These are phyloP conservation scores for Salicornia ramosissima DNA, from an alignment of 148 eudicot genomes.

Conservation along the genomic window DNA sequence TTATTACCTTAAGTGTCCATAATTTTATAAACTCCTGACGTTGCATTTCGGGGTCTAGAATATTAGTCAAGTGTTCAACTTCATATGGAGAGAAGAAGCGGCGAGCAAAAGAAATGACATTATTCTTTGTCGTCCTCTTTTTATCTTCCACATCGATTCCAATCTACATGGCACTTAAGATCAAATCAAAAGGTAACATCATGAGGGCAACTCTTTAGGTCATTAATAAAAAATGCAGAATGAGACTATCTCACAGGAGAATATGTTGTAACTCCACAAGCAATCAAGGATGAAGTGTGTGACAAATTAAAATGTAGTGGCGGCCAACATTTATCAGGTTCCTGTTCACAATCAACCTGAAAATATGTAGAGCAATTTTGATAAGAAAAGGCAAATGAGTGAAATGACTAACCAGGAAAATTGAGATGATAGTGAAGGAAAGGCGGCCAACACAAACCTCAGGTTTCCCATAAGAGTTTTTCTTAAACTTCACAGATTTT, in stretches of 20 bases:
- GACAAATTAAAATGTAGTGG: conserved; percentile 78
- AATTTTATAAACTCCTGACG: conserved; percentile 63
- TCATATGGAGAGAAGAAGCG: conserved; percentile 67
- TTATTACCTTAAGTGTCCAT: conserved; percentile 70
- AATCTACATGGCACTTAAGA: conserved; percentile 41
- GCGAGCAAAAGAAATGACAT: conserved; percentile 59
- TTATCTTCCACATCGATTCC: conserved; percentile 93
- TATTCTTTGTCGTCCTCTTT: conserved; percentile 48
- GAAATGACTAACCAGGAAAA: neutral
- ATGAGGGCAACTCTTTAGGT: neutral
- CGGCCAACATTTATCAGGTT: conserved; percentile 36
- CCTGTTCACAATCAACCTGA: conserved; percentile 58
- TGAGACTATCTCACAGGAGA: conserved; percentile 41
- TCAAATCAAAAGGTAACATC: conserved; percentile 4
- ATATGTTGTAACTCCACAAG: conserved; percentile 63
- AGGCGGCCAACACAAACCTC: conserved; percentile 47
- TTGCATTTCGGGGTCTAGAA: conserved; percentile 52
- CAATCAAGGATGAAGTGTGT: conserved; percentile 82
- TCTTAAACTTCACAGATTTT: conserved; percentile 63
- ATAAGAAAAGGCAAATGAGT: neutral
- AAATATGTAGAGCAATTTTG: neutral
- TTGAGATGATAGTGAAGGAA: neutral
- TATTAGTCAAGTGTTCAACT: conserved; percentile 54
- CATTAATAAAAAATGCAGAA: neutral
- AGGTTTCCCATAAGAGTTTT: conserved; percentile 78